Conservation (phyloP, 352 stramenopile genomes). For the Phytophthora aleatoria region DNA sequence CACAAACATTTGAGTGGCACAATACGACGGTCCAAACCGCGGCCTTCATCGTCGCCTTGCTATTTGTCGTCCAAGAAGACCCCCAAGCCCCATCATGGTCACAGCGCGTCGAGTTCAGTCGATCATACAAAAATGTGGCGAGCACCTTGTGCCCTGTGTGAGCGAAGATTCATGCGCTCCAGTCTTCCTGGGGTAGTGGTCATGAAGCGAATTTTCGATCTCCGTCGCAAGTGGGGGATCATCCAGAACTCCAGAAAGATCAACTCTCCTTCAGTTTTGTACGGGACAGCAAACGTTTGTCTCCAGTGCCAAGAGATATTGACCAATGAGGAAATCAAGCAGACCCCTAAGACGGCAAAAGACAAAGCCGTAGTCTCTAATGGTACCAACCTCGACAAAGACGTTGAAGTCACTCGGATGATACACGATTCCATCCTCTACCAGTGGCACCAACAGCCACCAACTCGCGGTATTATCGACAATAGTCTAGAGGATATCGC, state of each 20-base stretch:
- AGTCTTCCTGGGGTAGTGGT: slow-evolving; percentile 47
- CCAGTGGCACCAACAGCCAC: slow-evolving; percentile 35
- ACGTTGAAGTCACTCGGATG: slow-evolving; percentile 33
- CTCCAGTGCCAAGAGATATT: slow-evolving; percentile 55
- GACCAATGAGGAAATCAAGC: slow-evolving; percentile 32
- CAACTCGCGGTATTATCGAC: slow-evolving; percentile 1
- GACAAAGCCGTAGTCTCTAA: not conserved
- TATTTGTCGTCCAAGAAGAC: slow-evolving; percentile 32
- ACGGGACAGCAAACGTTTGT: slow-evolving; percentile 47
- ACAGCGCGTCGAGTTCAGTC: not conserved
- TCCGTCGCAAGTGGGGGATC: slow-evolving; percentile 51
- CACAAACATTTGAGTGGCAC: not conserved
- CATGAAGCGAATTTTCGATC: slow-evolving; percentile 58
- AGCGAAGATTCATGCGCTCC: slow-evolving; percentile 47
- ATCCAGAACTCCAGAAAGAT: slow-evolving; percentile 56
- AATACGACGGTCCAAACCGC: slow-evolving; percentile 10
- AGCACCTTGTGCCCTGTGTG: slow-evolving; percentile 45
- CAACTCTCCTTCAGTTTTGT: slow-evolving; percentile 37
- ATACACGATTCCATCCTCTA: slow-evolving; percentile 47
- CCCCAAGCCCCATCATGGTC: not conserved
- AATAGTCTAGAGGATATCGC: slow-evolving; percentile 43
- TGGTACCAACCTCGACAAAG: not conserved
- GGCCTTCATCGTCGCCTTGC: slow-evolving; percentile 33
- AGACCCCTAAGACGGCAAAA: not conserved
- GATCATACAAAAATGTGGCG: slow-evolving; percentile 33